Evolutionary conservation across 768 basidiomycete genomes (phyloP).

Genomic region (Neoboletus brunneissimus): DNA sequence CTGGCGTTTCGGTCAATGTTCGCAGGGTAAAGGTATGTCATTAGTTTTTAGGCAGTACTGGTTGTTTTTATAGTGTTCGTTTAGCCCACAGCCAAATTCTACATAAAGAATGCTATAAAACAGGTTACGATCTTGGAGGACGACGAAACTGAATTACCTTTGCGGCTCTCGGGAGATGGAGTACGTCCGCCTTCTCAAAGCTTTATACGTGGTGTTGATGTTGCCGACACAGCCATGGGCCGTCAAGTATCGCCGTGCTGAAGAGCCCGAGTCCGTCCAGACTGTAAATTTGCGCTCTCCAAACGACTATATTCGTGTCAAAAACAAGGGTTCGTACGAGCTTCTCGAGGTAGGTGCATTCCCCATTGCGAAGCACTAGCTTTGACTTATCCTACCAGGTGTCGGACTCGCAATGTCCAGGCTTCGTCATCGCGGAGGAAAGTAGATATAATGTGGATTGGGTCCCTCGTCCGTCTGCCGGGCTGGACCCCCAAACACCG

Average conservation of each 20-base stretch:
- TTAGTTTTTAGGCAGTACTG: not conserved
- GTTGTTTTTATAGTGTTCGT: not conserved
- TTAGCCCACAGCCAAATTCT: constrained; percentile 87
- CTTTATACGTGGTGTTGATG: constrained; percentile 1
- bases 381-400: constrained; percentile 47
- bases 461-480: constrained; percentile 75
- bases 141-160: constrained; percentile 67
- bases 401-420: constrained; percentile 81
- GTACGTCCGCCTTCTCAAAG: constrained; percentile 44
- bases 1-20: constrained; percentile 84
- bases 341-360: constrained; percentile 55
- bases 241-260: constrained; percentile 64
- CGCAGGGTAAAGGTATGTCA: constrained; percentile 66
- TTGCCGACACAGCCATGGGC: constrained; percentile 71
- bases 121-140: constrained; percentile 69
- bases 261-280: constrained; percentile 40
- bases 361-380: not conserved
- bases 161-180: constrained; percentile 87
- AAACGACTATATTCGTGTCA: constrained; percentile 73
- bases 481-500: constrained; percentile 56
- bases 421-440: constrained; percentile 57
- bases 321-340: constrained; percentile 73
- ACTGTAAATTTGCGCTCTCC: constrained; percentile 49
- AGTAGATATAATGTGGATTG: constrained; percentile 71
- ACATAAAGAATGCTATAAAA: constrained; percentile 58